Percentiles rank a stretch among this genome's conserved stretches.
phyloP scores from a whole-genome alignment of 2,329 filamentous ascomycete genomes.

The Albophoma yamanashiensis region DNA sequence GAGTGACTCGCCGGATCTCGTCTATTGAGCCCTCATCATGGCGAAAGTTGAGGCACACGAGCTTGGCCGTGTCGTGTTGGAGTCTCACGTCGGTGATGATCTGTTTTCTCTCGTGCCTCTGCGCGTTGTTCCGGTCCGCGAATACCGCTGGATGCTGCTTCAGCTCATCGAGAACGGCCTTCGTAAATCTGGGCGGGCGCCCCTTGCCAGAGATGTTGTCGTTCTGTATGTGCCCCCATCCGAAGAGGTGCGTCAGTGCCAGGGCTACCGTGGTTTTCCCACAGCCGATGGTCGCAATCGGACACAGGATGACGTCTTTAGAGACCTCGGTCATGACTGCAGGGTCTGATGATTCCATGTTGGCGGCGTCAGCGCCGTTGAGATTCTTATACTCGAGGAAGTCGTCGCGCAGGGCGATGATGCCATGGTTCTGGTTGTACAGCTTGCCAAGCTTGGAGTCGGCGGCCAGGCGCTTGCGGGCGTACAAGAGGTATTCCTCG shows the following conservation, averaged over 20 bases:
- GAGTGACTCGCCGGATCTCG: conserved; percentile 63
- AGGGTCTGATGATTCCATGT: conserved; percentile 47
- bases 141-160: conserved; percentile 61
- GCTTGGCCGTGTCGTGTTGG: conserved; percentile 51
- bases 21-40: conserved; percentile 70
- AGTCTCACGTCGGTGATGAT: conserved; percentile 67
- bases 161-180: conserved; percentile 56
- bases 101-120: conserved; percentile 78
- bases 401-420: conserved; percentile 80
- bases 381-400: conserved; percentile 77
- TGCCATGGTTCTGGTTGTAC: conserved; percentile 86
- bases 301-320: conserved; percentile 69
- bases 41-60: conserved; percentile 82
- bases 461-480: conserved; percentile 58
- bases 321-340: conserved; percentile 43
- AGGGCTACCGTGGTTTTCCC: conserved; percentile 91
- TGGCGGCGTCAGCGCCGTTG: conserved; percentile 82
- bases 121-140: conserved; percentile 91
- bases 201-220: conserved; percentile 81
- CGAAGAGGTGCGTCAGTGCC: conserved; percentile 71
- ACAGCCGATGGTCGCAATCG: conserved; percentile 88
- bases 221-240: conserved; percentile 91
- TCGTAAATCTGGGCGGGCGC: conserved; percentile 69
- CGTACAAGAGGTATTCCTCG: conserved; percentile 79
- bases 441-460: conserved; percentile 57